Base-by-base conservation (phyloP, 495 filamentous ascomycete genomes). In the Aspergillus ellipticus region DNA sequence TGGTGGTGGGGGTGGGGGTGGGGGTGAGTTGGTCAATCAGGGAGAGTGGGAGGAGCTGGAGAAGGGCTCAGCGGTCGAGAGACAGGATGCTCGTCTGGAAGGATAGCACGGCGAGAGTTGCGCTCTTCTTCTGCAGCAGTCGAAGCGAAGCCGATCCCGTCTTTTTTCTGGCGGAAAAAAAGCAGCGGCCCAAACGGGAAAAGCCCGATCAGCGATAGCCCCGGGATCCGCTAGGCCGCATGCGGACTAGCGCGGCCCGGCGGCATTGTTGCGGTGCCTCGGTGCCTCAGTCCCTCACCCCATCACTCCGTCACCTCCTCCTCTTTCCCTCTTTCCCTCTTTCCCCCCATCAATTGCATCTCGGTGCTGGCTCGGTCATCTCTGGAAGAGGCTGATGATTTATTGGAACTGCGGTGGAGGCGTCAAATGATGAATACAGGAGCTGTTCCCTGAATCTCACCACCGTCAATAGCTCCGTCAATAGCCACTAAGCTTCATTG, bases 1-100 rank as follows among this genome's bases (percentile, higher is more conserved):
- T 97, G 56, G 56, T 51, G 55, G 20, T 8, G 41, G 11, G 7
- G 17, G 20, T 16, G 15, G 20, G 8, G 5, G 6, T 46, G 28
- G n/a, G 29, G 2, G 11, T 33, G 16, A 31, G 5, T 15, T 20
- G 15, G 13, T 39, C 33, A 37, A 42, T 13, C 13, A 13, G 33
- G 35, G 17, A 42, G 49, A 21, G n/a, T 41, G 49, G 11, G 17
- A 15, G 10, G 16, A 4, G n/a, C 13, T 35, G 9, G 2, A 8
- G 3, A n/a, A n/a, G 22, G 15, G 4, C 7, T 35, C 8, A 20
- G 8, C 17, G 15, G 13, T n/a, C 35, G 5, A 13, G 11, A n/a
- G 13, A 13, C 3, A 39, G 5, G n/a, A 39, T 8, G 5, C 4
- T 39, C 13, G 10, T 39, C n/a, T 39, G 11, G 11, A 9, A 4